These are phyloP conservation scores for Flaveria linearis DNA, from an alignment of 129 eudicot species.

Conservation along the genomic window DNA sequence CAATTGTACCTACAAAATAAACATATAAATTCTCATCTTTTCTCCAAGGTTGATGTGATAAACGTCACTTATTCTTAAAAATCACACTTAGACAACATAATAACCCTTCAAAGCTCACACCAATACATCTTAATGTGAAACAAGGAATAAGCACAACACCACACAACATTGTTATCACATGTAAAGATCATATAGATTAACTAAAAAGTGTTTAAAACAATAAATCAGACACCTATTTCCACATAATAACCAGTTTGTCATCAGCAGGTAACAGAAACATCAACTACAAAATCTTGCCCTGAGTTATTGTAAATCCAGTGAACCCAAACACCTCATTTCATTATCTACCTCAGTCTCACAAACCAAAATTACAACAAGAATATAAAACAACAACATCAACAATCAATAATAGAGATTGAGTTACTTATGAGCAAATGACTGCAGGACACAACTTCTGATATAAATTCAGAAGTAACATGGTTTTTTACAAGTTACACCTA, in stretches of 20 bases:
- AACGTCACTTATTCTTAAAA: no score
- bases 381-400: not conserved
- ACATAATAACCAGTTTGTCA: constrained; percentile 1
- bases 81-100: not conserved
- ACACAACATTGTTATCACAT: not conserved
- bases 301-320: not conserved
- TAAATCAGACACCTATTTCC: not conserved
- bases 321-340: not conserved
- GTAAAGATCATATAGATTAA: not conserved
- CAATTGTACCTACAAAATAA: not conserved
- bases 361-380: not conserved
- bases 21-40: not conserved
- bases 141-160: not conserved
- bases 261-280: not conserved
- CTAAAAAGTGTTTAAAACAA: not conserved
- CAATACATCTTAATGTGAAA: not conserved
- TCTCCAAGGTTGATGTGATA: not conserved
- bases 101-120: not conserved
- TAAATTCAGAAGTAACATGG: not conserved
- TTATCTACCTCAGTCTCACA: not conserved
- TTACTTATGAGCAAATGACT: not conserved
- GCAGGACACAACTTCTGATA: constrained; percentile 1
- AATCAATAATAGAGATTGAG: not conserved
- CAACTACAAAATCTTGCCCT: not conserved
- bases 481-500: not conserved